A percentile compares a stretch with the other conserved stretches of the same genome.
Conservation (phyloP, 2,329 filamentous ascomycete species). For the Teratosphaeria epicoccoides region DNA sequence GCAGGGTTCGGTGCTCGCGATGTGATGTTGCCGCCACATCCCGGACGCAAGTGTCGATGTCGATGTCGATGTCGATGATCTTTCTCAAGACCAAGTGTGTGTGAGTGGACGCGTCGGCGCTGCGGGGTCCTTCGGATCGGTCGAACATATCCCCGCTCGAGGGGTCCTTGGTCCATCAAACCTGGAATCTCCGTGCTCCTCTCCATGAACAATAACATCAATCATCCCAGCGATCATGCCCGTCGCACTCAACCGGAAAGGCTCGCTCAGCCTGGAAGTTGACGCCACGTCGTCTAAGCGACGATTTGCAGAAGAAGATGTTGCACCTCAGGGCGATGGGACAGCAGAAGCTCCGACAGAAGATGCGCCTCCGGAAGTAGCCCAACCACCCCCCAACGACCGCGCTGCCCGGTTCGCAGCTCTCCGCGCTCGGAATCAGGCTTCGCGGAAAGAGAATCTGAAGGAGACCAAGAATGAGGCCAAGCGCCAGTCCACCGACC, state of each 20-base stretch:
- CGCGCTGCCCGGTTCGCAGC: constrained; percentile 74
- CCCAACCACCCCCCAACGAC: constrained; percentile 42
- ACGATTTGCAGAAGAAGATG: constrained; percentile 21
- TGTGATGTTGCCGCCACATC: not conserved
- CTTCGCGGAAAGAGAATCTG: constrained; percentile 58
- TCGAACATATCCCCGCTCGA: too few relatives aligned
- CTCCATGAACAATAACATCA: too few relatives aligned
- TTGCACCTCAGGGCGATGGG: constrained; percentile 3
- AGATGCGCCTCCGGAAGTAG: constrained; percentile 3
- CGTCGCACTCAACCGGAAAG: constrained; percentile 26
- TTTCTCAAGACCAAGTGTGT: not conserved
- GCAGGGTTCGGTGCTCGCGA: not conserved
- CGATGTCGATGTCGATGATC: not conserved
- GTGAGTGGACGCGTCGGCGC: not conserved
- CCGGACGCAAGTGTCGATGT: not conserved
- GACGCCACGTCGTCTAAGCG: constrained; percentile 26
- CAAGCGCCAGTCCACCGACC: constrained; percentile 66
- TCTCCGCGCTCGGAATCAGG: constrained; percentile 58
- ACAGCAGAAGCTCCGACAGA: constrained; percentile 6
- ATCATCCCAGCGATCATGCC: constrained; percentile 12
- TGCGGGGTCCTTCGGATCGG: too few relatives aligned
- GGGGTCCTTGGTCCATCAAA: too few relatives aligned
- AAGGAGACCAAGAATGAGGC: constrained; percentile 77
- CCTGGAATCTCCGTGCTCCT: too few relatives aligned
- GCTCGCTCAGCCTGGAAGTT: constrained; percentile 23